Conservation (phyloP, 345 rosid genomes). For the Eucalyptus paniculata region DNA sequence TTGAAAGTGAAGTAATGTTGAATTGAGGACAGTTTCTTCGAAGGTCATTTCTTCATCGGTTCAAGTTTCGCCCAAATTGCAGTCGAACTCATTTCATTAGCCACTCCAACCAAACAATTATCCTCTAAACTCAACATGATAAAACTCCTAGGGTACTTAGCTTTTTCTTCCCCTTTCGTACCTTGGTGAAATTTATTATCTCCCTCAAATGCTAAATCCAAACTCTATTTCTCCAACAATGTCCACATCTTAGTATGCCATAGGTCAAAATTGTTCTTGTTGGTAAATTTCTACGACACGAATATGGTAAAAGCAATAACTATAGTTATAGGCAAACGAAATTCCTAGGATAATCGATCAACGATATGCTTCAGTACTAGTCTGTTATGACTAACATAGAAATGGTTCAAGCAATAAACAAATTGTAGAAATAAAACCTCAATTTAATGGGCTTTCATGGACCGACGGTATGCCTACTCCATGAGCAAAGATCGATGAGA, state of each 20-base stretch:
- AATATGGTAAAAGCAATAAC: too few species aligned
- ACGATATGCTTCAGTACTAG: too few species aligned
- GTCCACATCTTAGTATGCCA: neutral
- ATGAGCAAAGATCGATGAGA: neutral
- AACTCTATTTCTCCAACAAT: neutral
- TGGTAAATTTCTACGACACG: too few species aligned
- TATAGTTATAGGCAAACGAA: too few species aligned
- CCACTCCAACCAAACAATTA: neutral
- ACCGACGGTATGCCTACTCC: rapidly evolving
- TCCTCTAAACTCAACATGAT: neutral
- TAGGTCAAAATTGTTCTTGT: neutral
- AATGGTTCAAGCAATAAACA: neutral
- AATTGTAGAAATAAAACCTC: neutral
- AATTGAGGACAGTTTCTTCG: neutral
- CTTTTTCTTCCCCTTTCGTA: neutral
- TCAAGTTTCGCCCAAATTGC: neutral
- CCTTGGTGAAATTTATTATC: neutral
- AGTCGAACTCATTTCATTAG: neutral
- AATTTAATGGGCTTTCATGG: neutral
- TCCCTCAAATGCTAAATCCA: neutral
- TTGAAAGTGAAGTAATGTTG: neutral
- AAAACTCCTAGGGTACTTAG: neutral
- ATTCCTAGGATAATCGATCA: too few species aligned
- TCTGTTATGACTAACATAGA: neutral
- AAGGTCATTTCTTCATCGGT: neutral